Conservation (phyloP, 106 monocot genomes). For the Phalaenopsis equestris region DNA sequence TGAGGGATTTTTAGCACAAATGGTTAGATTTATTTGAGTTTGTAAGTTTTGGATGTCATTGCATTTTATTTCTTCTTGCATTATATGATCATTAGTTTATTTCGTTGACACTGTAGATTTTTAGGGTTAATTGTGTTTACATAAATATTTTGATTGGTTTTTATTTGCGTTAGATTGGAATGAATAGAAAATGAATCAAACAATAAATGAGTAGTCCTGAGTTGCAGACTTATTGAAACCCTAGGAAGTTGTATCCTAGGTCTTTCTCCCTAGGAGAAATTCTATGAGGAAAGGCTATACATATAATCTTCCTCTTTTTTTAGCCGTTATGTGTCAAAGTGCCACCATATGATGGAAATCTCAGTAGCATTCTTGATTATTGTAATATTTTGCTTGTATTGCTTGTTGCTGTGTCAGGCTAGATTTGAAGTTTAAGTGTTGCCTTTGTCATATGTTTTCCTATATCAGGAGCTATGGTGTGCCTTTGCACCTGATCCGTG, state of each 20-base stretch:
- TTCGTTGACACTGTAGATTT: neutral
- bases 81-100: neutral
- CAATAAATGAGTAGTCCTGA: neutral
- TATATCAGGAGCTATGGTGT: slow-evolving; percentile 68
- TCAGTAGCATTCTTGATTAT: neutral
- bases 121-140: neutral
- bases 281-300: neutral
- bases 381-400: neutral
- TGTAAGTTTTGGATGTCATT: neutral
- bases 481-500: slow-evolving; percentile 92
- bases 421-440: neutral
- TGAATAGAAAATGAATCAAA: neutral
- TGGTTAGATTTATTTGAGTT: neutral
- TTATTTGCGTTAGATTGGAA: neutral
- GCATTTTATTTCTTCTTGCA: neutral
- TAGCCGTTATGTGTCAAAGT: neutral
- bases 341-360: neutral
- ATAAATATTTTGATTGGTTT: neutral
- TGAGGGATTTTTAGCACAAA: neutral
- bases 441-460: neutral
- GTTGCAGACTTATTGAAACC: neutral
- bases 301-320: too few relatives aligned
- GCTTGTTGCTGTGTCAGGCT: neutral
- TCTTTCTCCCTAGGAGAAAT: neutral
- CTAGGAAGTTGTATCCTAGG: neutral